Conservation (phyloP, 345 rosid species). For the Gossypium bickii region DNA sequence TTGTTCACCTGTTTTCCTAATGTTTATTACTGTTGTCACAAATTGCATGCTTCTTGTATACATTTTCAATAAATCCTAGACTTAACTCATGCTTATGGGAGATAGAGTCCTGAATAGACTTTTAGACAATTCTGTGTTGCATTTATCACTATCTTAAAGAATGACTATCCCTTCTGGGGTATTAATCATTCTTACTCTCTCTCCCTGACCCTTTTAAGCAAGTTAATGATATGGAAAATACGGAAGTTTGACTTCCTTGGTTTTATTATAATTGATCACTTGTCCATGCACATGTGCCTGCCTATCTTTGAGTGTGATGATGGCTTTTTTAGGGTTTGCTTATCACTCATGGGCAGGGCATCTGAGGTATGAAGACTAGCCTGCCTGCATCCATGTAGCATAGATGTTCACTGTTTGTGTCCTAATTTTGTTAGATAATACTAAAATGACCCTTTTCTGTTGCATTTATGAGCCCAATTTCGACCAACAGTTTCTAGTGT, state of each 20-base stretch:
- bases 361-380: background rate
- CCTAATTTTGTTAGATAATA: background rate
- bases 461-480: background rate
- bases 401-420: background rate
- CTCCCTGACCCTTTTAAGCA: background rate
- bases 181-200: background rate
- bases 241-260: background rate
- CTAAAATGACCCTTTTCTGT: background rate
- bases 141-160: background rate
- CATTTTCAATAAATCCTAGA: background rate
- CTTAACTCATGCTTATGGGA: background rate
- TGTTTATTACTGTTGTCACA: background rate
- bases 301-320: background rate
- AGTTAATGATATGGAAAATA: background rate
- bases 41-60: background rate
- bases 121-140: background rate
- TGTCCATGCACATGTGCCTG: background rate
- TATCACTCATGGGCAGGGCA: background rate
- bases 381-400: background rate
- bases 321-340: background rate
- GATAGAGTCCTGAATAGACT: background rate
- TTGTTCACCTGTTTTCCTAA: background rate
- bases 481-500: background rate
- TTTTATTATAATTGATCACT: background rate
- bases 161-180: background rate